Base-by-base conservation (phyloP, 805 yeast genomes). In the Millerago galiae region DNA sequence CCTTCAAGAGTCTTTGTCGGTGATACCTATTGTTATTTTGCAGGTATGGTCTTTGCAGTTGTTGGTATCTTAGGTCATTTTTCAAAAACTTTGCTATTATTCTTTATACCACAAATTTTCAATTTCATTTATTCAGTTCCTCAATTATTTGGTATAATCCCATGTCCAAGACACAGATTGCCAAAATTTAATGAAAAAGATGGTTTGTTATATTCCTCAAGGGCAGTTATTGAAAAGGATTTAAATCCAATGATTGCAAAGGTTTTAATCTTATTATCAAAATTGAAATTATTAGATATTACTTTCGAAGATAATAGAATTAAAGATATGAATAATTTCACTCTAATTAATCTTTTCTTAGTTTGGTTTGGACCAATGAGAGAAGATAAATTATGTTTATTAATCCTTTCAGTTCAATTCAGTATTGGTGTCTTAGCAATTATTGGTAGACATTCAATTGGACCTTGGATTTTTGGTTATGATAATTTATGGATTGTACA, bases 1-100 rank as follows among this genome's bases (percentile, higher is more conserved):
- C 99, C 99, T 1, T 88, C 99, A 0, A 66, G 66, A 43, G 98
- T 88, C 1, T 93, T 93, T 65, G 99, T 93, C 8, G 99, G 99
- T 26, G 99, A 93, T 60, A 91, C 99, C 1, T 93, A 84, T 68
- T 93, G 99, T 65, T 93, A 93, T 64, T 90, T 93, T 62, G 88
- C 96, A 21, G 99, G 99, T 4, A 93, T 93, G 99, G 95, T 93
- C 1, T 89, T 93, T 63, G 99, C 98, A 0, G 93, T 90, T 24
- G 96, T 87, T 26, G 98, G 97, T 1, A 93, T 93, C 29, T 72
- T 87, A 45, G 98, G 98, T 1, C 99, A 93, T 67, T 93, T 90
- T 62, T 87, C 96, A 34, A 93, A 93, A 64, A 93, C 99, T 0
- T 68, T 91, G 52, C 68, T 93, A 63, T 63, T 90, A 28, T 82